Evolutionary conservation across 1,139 yeast species (phyloP).

Genomic region (Debaryomyces coudertii): DNA sequence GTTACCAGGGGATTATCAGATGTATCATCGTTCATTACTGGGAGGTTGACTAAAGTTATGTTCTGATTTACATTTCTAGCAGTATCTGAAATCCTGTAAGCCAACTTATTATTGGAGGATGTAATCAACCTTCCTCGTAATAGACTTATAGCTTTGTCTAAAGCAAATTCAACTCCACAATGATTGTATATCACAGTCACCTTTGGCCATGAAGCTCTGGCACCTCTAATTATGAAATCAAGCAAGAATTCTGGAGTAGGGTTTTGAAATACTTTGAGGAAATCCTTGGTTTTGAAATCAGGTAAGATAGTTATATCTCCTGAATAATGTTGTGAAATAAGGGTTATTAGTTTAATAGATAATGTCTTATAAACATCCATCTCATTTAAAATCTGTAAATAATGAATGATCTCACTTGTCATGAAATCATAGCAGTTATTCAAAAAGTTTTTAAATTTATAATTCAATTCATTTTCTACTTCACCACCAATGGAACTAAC

Average conservation of each 20-base stretch:
- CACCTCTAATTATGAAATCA: constrained; percentile 78
- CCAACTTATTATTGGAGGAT: constrained; percentile 28
- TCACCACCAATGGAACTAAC: constrained; percentile 73
- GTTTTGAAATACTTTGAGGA: constrained; percentile 67
- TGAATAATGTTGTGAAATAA: constrained; percentile 82
- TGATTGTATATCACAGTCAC: constrained; percentile 82
- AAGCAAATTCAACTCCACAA: constrained; percentile 84
- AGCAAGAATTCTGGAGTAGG: constrained; percentile 78
- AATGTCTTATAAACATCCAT: constrained; percentile 75
- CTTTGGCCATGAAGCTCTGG: constrained; percentile 93
- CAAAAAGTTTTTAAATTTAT: constrained; percentile 56
- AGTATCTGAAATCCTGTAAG: constrained; percentile 10
- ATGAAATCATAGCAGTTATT: constrained; percentile 62
- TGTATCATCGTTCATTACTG: constrained; percentile 22
- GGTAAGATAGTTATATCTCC: constrained; percentile 95
- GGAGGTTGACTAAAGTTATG: constrained; percentile 30
- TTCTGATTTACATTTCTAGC: constrained; percentile 14
- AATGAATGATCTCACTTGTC: constrained; percentile 76
- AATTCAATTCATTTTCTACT: constrained; percentile 60
- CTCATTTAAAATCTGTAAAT: constrained; percentile 70
- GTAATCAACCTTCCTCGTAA: constrained; percentile 68
- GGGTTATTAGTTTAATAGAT: constrained; percentile 71
- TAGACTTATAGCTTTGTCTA: constrained; percentile 74
- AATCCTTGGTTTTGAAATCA: constrained; percentile 60
- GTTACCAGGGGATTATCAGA: constrained; percentile 16